Conservation (phyloP, 257 asterid genomes). For the Solanum medicagineum region DNA sequence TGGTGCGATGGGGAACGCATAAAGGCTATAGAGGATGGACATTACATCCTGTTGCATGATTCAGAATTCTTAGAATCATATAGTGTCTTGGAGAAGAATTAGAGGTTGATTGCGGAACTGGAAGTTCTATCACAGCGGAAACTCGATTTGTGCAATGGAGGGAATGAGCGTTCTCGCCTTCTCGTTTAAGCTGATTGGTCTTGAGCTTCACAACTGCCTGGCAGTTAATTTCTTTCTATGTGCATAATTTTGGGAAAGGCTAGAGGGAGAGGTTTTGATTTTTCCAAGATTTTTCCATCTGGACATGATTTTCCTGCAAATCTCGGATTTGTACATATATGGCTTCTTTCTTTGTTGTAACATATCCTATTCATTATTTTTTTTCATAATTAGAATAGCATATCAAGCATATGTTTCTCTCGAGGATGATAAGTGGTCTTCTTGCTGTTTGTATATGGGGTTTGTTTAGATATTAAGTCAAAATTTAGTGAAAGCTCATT, state of each 20-base stretch:
- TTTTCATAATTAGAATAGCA: not conserved
- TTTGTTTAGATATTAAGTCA: not conserved
- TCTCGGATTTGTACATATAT: not conserved
- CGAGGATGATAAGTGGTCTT: not conserved
- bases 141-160: not conserved
- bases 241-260: not conserved
- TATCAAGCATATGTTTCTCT: not conserved
- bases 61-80: constrained; percentile 24
- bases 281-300: not conserved
- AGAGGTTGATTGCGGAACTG: not conserved
- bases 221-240: not conserved
- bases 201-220: not conserved
- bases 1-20: constrained; percentile 38
- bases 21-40: constrained; percentile 29
- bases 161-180: not conserved
- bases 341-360: not conserved
- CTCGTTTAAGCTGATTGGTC: not conserved
- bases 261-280: not conserved
- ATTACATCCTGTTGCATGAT: constrained; percentile 27
- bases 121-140: not conserved
- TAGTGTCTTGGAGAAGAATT: not conserved
- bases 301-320: not conserved
- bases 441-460: not conserved
- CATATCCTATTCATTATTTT: not conserved
- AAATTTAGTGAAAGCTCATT: not conserved